Conservation (phyloP, 75 land plant genomes). For the Adiantum capillusveneris region DNA sequence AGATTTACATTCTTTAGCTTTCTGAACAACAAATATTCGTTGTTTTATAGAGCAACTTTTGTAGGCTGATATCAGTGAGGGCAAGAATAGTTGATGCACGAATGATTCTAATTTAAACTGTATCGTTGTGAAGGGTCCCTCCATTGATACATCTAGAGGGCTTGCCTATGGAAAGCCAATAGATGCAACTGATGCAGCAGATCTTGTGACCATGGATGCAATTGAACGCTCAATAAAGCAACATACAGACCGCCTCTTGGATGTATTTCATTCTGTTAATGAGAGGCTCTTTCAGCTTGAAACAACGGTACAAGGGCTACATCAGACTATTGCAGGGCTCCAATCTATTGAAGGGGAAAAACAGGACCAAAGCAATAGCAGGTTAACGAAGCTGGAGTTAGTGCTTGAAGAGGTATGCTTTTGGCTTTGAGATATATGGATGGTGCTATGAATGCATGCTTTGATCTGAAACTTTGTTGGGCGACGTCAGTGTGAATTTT, state of each 20-base stretch:
- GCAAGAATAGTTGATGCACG: too few relatives aligned
- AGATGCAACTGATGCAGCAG: slow-evolving; percentile 34
- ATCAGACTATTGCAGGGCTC: slow-evolving; percentile 55
- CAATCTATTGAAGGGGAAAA: slow-evolving; percentile 46
- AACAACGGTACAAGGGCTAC: slow-evolving; percentile 59
- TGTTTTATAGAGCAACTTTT: too few relatives aligned
- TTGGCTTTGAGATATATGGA: too few relatives aligned
- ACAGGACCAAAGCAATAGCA: slow-evolving; percentile 67
- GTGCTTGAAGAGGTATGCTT: slow-evolving; percentile 67
- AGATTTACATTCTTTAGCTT: too few relatives aligned
- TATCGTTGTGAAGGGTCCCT: slow-evolving; percentile 1
- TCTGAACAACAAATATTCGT: too few relatives aligned
- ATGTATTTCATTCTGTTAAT: slow-evolving; percentile 63
- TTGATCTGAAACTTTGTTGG: too few relatives aligned
- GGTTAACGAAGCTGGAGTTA: slow-evolving; percentile 61
- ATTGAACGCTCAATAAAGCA: slow-evolving; percentile 78
- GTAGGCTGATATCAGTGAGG: too few relatives aligned
- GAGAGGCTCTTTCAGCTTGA: slow-evolving; percentile 76
- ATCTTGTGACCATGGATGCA: slow-evolving; percentile 45
- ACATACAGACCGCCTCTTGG: slow-evolving; percentile 58
- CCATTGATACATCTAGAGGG: neutral
- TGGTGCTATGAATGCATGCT: too few relatives aligned
- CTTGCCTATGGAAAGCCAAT: slow-evolving; percentile 11
- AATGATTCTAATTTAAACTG: neutral
- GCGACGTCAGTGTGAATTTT: neutral